phyloP scores from a whole-genome alignment of 1,284 basidiomycete genomes.

The Sporisorium sorghi region DNA sequence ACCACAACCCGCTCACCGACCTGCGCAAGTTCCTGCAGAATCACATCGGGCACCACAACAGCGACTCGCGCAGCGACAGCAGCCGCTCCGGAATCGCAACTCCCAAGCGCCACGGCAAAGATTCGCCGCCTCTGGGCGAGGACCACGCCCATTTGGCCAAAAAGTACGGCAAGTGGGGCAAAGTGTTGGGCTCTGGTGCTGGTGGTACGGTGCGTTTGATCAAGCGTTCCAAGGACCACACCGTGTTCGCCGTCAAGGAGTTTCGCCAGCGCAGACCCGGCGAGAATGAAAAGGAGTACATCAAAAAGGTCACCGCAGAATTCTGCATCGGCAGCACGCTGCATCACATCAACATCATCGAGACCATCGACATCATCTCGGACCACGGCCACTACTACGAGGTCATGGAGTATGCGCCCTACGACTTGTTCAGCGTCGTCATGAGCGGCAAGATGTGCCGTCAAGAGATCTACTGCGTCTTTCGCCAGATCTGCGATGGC shows the following conservation, averaged over 20 bases:
- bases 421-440: conserved; percentile 97
- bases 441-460: conserved; percentile 99
- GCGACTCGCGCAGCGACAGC: conserved; percentile 50
- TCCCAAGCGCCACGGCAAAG: conserved; percentile 62
- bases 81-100: conserved; percentile 52
- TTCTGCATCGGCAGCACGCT: conserved; percentile 93
- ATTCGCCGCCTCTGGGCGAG: conserved; percentile 70
- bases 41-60: conserved; percentile 64
- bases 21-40: conserved; percentile 62
- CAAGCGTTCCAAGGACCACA: conserved; percentile 76
- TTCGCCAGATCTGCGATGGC: conserved; percentile 97
- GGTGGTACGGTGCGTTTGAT: conserved; percentile 97
- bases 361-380: conserved; percentile 97
- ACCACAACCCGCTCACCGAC: conserved; percentile 60
- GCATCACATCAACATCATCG: conserved; percentile 91
- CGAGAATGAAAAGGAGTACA: conserved; percentile 94
- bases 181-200: conserved; percentile 92
- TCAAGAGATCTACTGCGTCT: conserved; percentile 98
- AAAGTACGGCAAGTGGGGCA: conserved; percentile 99
- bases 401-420: conserved; percentile 96
- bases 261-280: conserved; percentile 88
- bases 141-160: conserved; percentile 89
- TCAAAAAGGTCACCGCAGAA: conserved; percentile 98
- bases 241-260: conserved; percentile 95
- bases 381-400: conserved; percentile 93